A percentile compares a stretch with the other conserved stretches of the same genome.
Evolutionary conservation across 768 basidiomycete genomes (phyloP).

Genomic region (Boletus subparvulus): DNA sequence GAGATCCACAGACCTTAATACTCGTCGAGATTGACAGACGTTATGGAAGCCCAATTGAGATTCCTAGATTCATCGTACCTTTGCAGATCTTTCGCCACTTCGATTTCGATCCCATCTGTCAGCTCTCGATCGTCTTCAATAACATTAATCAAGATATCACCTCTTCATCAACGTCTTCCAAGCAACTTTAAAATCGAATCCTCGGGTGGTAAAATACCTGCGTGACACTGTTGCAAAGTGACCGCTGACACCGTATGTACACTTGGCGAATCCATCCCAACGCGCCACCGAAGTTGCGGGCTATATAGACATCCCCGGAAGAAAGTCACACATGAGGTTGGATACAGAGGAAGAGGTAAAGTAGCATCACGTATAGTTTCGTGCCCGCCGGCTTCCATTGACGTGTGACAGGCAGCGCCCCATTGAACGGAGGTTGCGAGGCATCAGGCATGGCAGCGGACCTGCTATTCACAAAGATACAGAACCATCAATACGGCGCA

Average conservation of each 20-base stretch:
- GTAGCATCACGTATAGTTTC: conserved; percentile 25
- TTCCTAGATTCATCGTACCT: conserved; percentile 22
- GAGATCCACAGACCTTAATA: conserved; percentile 22
- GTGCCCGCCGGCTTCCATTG: conserved; percentile 12
- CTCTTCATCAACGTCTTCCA: conserved; percentile 9
- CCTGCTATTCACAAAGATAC: conserved; percentile 30
- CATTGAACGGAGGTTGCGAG: conserved; percentile 7
- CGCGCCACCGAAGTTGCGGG: conserved; percentile 15
- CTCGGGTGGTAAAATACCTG: conserved; percentile 2
- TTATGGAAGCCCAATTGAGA: conserved; percentile 15
- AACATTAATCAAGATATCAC: conserved; percentile 21
- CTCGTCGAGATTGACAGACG: conserved; percentile 24
- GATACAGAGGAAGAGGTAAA: conserved; percentile 21
- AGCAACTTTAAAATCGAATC: conserved; percentile 23
- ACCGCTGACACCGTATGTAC: conserved; percentile 12
- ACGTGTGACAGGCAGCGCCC: conserved; percentile 14
- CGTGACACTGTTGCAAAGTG: conserved; percentile 4
- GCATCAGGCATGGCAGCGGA: conserved; percentile 13
- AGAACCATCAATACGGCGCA: conserved; percentile 22
- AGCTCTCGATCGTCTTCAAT: conserved; percentile 12
- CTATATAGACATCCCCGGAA: conserved; percentile 18
- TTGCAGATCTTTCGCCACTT: conserved; percentile 20
- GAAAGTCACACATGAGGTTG: conserved; percentile 23
- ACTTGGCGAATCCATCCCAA: conserved; percentile 14
- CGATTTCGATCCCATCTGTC: conserved; percentile 21